Evolutionary conservation across 140 eudicot species (phyloP).

Genomic region (Cichorium intybus): DNA sequence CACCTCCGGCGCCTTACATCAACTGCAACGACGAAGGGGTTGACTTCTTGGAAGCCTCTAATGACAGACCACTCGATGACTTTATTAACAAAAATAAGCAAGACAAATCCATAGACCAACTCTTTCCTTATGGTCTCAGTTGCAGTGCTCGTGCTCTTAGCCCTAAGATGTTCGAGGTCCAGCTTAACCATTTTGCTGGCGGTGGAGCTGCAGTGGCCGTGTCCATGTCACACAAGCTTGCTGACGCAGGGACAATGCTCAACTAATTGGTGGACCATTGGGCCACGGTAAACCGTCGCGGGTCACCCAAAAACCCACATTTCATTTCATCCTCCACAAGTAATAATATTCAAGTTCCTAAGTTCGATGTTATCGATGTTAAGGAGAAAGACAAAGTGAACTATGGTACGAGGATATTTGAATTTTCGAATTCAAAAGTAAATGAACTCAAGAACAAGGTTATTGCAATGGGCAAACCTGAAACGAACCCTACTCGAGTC

Average conservation of each 20-base stretch:
- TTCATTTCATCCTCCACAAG: neutral
- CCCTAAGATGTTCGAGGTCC: neutral
- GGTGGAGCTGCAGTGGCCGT: slow-evolving; percentile 12
- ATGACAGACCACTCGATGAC: neutral
- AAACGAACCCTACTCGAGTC: neutral
- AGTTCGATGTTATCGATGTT: neutral
- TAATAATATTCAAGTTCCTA: neutral
- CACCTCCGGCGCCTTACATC: neutral
- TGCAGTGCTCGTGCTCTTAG: neutral
- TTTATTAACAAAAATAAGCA: neutral
- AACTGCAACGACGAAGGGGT: slow-evolving; percentile 12
- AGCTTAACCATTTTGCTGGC: neutral
- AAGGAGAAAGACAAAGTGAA: neutral
- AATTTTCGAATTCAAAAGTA: neutral
- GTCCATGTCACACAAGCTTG: slow-evolving; percentile 6
- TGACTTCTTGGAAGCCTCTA: slow-evolving; percentile 5
- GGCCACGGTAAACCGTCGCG: slow-evolving; percentile 7
- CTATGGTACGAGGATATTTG: neutral
- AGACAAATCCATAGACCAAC: slow-evolving; percentile 1
- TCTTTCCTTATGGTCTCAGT: neutral
- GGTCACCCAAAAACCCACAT: neutral
- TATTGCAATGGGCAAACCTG: neutral
- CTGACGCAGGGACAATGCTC: neutral
- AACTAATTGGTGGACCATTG: slow-evolving; percentile 4
- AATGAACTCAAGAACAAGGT: slow-evolving; percentile 1